Conservation (phyloP, 2,329 filamentous ascomycete species). For the Saccharata proteae region DNA sequence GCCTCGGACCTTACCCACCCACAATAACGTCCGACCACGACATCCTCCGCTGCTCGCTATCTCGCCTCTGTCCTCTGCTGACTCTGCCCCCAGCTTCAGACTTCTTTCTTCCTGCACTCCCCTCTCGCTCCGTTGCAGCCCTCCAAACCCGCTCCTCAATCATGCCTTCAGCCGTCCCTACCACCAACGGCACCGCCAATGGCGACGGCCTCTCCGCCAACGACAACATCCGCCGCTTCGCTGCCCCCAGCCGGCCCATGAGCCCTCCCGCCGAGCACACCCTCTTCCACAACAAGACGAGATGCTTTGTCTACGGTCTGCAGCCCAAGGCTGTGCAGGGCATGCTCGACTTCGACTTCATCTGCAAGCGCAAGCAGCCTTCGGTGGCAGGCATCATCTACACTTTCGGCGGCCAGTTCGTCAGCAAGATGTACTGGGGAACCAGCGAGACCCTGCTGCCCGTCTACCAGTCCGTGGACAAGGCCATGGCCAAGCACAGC, state of each 20-base stretch:
- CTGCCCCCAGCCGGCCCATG: conserved; percentile 79
- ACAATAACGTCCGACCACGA: not conserved
- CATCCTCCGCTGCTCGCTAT: not conserved
- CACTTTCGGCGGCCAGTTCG: conserved; percentile 98
- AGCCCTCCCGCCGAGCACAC: conserved; percentile 80
- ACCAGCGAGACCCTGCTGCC: conserved; percentile 97
- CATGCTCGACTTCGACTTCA: conserved; percentile 97
- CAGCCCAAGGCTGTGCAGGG: conserved; percentile 64
- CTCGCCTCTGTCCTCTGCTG: not conserved
- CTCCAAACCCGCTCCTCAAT: conserved; percentile 13
- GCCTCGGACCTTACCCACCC: not conserved
- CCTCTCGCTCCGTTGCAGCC: too few relatives aligned
- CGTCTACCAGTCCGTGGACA: conserved; percentile 88
- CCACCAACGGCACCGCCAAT: conserved; percentile 20
- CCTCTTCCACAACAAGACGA: conserved; percentile 97
- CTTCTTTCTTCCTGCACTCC: conserved; percentile 3
- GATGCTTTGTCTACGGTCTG: conserved; percentile 99
- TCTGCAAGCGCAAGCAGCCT: conserved; percentile 95
- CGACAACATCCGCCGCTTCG: conserved; percentile 97
- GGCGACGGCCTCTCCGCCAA: conserved; percentile 56
- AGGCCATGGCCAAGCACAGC: conserved; percentile 91
- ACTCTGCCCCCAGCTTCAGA: not conserved
- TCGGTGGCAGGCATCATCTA: conserved; percentile 99
- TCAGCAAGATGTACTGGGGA: conserved; percentile 99
- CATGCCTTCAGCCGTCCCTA: conserved; percentile 32